A percentile compares a stretch with the other conserved stretches of the same genome.
These are phyloP conservation scores for Thraustochytrium striatum DNA, from an alignment of 352 stramenopile species.

Conservation along the genomic window DNA sequence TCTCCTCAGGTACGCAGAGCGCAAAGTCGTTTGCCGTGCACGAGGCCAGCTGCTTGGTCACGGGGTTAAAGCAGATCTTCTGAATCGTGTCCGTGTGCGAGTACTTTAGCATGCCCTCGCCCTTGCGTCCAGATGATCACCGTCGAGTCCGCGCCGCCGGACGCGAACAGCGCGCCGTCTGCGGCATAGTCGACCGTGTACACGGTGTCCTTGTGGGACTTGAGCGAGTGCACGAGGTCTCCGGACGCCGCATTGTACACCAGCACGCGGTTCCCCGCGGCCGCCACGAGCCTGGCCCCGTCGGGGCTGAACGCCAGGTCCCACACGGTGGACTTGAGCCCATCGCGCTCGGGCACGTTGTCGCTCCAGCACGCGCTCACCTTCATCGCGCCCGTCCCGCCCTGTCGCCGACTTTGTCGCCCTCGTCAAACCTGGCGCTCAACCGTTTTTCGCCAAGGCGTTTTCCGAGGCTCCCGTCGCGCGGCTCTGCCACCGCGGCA, in stretches of 20 bases:
- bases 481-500: too few relatives aligned
- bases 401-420: neutral
- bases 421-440: too few relatives aligned
- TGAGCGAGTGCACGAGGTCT: constrained; percentile 77
- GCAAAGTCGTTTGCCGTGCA: constrained; percentile 89
- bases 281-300: constrained; percentile 77
- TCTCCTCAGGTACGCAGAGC: constrained; percentile 85
- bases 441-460: too few relatives aligned
- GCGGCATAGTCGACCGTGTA: constrained; percentile 82
- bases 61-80: constrained; percentile 82
- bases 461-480: too few relatives aligned
- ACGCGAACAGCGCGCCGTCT: constrained; percentile 84
- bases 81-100: constrained; percentile 89
- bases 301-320: constrained; percentile 83
- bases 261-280: constrained; percentile 80
- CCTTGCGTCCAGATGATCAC: constrained; percentile 94
- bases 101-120: constrained; percentile 90
- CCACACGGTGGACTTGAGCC: constrained; percentile 74
- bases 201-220: constrained; percentile 76
- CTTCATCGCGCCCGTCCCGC: constrained; percentile 59
- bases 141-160: constrained; percentile 83
- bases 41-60: constrained; percentile 81
- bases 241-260: constrained; percentile 83
- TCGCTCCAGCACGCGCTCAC: constrained; percentile 73
- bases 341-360: constrained; percentile 76